A percentile compares a stretch with the other conserved stretches of the same genome.
These are phyloP conservation scores for Endothia cerciana DNA, from an alignment of 2,329 filamentous ascomycete species.

Conservation along the genomic window DNA sequence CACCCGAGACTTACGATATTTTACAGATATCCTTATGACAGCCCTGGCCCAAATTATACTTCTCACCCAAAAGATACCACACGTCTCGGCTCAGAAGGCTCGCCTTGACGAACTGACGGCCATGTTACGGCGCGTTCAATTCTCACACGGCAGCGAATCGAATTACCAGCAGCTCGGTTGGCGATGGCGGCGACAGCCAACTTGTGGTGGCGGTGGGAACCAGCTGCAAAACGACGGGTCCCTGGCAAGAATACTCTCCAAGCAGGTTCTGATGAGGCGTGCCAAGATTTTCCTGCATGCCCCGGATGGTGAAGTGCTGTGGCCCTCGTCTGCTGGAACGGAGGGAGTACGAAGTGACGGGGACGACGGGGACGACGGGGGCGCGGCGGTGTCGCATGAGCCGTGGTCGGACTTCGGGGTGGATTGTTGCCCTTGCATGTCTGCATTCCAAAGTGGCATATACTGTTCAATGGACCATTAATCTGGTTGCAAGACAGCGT, in stretches of 20 bases:
- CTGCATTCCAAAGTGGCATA: too few relatives aligned
- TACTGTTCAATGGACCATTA: too few relatives aligned
- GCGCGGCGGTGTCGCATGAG: constrained; percentile 16
- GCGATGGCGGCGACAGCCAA: constrained; percentile 11
- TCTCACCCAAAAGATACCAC: constrained; percentile 4
- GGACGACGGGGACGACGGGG: too few relatives aligned
- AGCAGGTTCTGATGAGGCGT: neutral
- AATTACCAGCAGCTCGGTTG: neutral
- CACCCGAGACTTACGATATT: neutral
- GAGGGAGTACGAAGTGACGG: neutral
- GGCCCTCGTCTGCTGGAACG: neutral
- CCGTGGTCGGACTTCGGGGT: constrained; percentile 24
- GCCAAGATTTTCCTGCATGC: constrained; percentile 15
- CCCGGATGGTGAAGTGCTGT: neutral
- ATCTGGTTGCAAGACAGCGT: too few relatives aligned
- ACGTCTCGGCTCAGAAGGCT: constrained; percentile 7
- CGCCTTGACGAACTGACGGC: constrained; percentile 14
- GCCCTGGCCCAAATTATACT: constrained; percentile 7
- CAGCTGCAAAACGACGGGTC: neutral
- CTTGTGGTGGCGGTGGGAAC: neutral
- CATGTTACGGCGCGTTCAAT: constrained; percentile 11
- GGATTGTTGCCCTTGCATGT: neutral
- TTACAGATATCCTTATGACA: constrained; percentile 17
- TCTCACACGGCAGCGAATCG: neutral
- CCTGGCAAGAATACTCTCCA: neutral